Evolutionary conservation across 306 rosid genomes (phyloP).

Genomic region (Rosa multiflora): DNA sequence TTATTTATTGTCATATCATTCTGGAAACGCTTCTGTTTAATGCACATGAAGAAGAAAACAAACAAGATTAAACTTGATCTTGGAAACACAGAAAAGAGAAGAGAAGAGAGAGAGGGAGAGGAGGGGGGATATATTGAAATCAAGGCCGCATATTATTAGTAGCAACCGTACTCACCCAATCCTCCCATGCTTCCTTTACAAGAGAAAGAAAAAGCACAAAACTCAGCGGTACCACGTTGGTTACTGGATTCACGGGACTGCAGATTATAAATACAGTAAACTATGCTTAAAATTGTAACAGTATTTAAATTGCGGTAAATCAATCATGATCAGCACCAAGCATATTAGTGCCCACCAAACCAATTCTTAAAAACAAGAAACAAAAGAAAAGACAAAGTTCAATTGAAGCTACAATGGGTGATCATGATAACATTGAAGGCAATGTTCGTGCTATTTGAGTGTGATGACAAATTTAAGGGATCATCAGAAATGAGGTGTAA

Average conservation of each 20-base stretch:
- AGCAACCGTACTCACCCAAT: conserved; percentile 68
- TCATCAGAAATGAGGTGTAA: neutral
- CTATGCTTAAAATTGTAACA: neutral
- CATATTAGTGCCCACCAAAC: conserved; percentile 9
- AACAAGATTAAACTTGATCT: neutral
- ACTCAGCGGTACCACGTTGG: conserved; percentile 83
- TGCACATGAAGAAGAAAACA: conserved; percentile 24
- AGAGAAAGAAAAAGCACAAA: conserved; percentile 91
- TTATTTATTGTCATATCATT: conserved; percentile 83
- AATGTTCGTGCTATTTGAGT: neutral
- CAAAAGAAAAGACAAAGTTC: neutral
- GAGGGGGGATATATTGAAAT: neutral
- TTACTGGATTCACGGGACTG: conserved; percentile 90
- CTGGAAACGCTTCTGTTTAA: conserved; percentile 86
- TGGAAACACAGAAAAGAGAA: neutral
- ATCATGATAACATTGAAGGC: neutral
- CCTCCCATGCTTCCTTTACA: conserved; percentile 91
- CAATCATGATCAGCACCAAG: conserved; percentile 16
- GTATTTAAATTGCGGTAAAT: conserved; percentile 8
- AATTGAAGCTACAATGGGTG: neutral
- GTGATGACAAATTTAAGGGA: neutral
- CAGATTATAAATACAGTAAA: conserved; percentile 44
- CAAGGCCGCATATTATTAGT: conserved; percentile 19
- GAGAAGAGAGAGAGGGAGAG: neutral
- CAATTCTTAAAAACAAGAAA: neutral